Evolutionary conservation across 2,329 filamentous ascomycete genomes (phyloP), one percentile per base, ranked within the genome.

Genomic region (Epichloe gansuensis): DNA sequence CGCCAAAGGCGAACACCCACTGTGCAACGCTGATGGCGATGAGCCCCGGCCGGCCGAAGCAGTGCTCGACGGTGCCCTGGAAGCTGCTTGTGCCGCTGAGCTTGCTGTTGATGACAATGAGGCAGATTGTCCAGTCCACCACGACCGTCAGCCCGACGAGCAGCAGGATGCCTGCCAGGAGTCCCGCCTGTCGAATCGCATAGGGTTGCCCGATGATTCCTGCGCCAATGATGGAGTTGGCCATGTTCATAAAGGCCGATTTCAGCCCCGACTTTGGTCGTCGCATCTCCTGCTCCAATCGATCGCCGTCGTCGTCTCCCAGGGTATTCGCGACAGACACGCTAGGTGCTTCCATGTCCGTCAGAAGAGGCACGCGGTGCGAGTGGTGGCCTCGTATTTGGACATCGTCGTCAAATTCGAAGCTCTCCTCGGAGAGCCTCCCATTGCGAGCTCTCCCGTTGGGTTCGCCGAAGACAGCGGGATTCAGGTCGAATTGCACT

Each of bases 171-270:
- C 93, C 93, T 39, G 87, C 84, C 15, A 87, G 66, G 60, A 98
- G 77, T 6, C 93, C 93, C 7, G 93, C 93, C 71, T 97, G 90
- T 53, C 81, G 82, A 64, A 98, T 85, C n/a, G 93, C 93, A 69
- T 97, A 98, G 12, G 93, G 90, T 70, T 98, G 93, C 3, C 87
- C 81, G 62, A 85, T 84, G 67, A 85, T 85, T 50, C 82, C 81
- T 2, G 82, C 82, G 40, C 82, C 82, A 59, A 98, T 96, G 66
- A 98, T 98, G 61, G 87, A 94, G 72, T 98, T 98, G 56, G 93
- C 91, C 93, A 98, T 98, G 71, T 98, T 98, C 89, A 97, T 95
- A 60, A 98, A 97, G 3, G 93, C 91, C 65, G 85, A 88, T 56
- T 79, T 76, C 70, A 97, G 77, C 5, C 86, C 85, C 53, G 88